A percentile compares a stretch with the other conserved stretches of the same genome.
These are phyloP conservation scores for Neovahlkampfia damariscottae DNA, from an alignment of 78 protist genomes.

Conservation along the genomic window DNA sequence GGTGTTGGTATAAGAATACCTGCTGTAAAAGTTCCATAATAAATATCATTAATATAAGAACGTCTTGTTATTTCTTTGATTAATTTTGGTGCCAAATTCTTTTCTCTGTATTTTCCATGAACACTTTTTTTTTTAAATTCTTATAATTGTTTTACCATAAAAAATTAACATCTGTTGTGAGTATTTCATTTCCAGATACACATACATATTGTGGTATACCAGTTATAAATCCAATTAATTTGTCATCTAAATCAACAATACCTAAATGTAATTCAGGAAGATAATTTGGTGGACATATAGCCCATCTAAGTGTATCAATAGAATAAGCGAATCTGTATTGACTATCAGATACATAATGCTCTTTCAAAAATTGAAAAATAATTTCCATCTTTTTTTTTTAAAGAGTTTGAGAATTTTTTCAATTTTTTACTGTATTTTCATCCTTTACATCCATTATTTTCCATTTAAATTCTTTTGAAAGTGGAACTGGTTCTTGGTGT, in stretches of 20 bases:
- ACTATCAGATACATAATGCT: constrained; percentile 95
- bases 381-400: constrained; percentile 67
- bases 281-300: constrained; percentile 89
- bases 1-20: constrained; percentile 85
- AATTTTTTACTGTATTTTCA: no score
- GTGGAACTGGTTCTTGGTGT: constrained; percentile 62
- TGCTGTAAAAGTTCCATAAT: constrained; percentile 86
- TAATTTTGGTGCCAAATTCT: constrained; percentile 89
- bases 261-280: no score
- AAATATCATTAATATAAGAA: constrained; percentile 52
- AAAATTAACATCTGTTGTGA: no score
- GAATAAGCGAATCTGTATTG: constrained; percentile 98
- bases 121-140: no score
- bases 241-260: no score
- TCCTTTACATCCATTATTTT: constrained; percentile 37
- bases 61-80: constrained; percentile 95
- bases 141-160: no score
- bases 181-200: no score
- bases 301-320: constrained; percentile 81
- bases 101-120: constrained; percentile 77
- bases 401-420: no score
- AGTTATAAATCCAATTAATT: constrained; percentile 39
- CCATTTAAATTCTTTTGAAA: constrained; percentile 85
- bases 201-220: constrained; percentile 87
- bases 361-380: constrained; percentile 65